Evolutionary conservation across 352 stramenopile species (phyloP).

Genomic region (Globisporangium sylvaticum): DNA sequence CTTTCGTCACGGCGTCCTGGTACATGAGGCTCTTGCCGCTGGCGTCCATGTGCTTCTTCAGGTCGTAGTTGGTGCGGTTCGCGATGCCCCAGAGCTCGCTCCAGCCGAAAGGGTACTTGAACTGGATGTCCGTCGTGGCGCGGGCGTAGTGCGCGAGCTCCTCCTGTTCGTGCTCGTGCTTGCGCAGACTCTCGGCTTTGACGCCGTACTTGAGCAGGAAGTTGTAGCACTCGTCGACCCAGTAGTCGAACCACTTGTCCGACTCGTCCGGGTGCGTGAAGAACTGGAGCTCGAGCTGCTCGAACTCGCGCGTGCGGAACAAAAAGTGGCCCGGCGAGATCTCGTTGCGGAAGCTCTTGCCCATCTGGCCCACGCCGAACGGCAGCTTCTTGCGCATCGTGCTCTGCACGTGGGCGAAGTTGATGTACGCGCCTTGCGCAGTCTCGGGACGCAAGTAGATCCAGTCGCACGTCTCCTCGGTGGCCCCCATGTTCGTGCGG

Average conservation of each 20-base stretch:
- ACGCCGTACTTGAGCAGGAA: conserved; percentile 91
- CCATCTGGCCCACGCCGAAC: conserved; percentile 96
- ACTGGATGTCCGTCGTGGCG: conserved; percentile 97
- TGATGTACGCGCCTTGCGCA: conserved; percentile 97
- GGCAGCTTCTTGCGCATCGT: conserved; percentile 91
- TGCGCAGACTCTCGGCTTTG: conserved; percentile 85
- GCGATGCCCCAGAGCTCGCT: conserved; percentile 96
- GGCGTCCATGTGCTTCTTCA: conserved; percentile 93
- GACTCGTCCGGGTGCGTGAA: conserved; percentile 75
- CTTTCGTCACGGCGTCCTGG: conserved; percentile 51
- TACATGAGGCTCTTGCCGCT: conserved; percentile 89
- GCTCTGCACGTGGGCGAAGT: conserved; percentile 94
- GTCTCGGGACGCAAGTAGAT: conserved; percentile 97
- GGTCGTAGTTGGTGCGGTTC: conserved; percentile 94
- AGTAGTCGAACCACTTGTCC: conserved; percentile 85
- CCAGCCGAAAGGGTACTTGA: conserved; percentile 96
- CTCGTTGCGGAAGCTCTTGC: conserved; percentile 98
- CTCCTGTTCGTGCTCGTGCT: conserved; percentile 90
- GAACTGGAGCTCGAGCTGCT: conserved; percentile 95
- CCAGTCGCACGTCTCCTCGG: conserved; percentile 80
- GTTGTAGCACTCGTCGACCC: conserved; percentile 89
- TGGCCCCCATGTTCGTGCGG: conserved; percentile 93
- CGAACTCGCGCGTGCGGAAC: conserved; percentile 97
- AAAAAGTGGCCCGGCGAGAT: conserved; percentile 97
- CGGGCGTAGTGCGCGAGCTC: conserved; percentile 96